phyloP scores from a whole-genome alignment of 306 rosid genomes.

The Carpinus fangiana region DNA sequence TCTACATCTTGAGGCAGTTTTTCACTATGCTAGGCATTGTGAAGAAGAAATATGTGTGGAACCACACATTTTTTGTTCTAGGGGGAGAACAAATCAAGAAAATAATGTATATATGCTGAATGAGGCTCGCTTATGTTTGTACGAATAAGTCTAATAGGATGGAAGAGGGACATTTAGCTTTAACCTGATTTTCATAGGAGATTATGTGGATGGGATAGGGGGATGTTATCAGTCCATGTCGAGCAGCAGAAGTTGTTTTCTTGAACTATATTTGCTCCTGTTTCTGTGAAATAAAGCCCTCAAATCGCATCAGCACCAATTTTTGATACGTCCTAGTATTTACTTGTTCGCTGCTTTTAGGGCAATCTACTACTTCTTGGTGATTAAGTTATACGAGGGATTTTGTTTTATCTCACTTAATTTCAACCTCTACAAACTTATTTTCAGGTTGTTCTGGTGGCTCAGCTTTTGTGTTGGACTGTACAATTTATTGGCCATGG shows the following conservation, averaged over 20 bases:
- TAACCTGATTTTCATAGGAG: background rate
- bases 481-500: slow-evolving; percentile 86
- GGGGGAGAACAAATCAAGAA: background rate
- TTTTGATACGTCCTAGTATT: background rate
- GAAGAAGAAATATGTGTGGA: background rate
- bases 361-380: background rate
- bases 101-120: background rate
- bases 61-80: background rate
- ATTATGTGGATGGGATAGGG: background rate
- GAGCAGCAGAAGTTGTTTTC: background rate
- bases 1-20: background rate
- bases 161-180: background rate
- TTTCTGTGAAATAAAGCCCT: background rate
- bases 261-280: background rate
- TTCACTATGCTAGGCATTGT: background rate
- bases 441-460: slow-evolving; percentile 68
- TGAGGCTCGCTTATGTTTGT: background rate
- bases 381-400: background rate
- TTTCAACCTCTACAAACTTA: slow-evolving; percentile 3
- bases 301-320: background rate
- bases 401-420: slow-evolving; percentile 1
- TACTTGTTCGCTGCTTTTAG: background rate
- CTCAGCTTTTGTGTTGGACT: slow-evolving; percentile 76
- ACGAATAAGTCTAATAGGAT: background rate
- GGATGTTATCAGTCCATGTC: background rate